Conservation (phyloP, 495 filamentous ascomycete species). For the Aspergillus hancockii region DNA sequence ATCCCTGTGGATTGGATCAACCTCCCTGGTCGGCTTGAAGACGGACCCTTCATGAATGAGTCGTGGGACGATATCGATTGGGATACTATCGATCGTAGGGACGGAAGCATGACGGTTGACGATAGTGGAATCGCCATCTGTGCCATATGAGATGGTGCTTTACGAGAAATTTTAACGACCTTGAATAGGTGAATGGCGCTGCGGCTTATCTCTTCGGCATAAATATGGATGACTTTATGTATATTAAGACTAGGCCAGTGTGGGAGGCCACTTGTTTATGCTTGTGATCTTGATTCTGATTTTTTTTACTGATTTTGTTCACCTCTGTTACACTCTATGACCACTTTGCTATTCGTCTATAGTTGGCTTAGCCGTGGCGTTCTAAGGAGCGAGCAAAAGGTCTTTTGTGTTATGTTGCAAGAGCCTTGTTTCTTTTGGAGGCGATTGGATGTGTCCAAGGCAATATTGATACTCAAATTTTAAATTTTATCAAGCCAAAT, state of each 20-base stretch:
- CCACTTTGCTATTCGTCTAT: slow-evolving; percentile 18
- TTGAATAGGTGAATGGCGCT: slow-evolving; percentile 16
- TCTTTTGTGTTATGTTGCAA: slow-evolving; percentile 8
- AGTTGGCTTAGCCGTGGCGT: slow-evolving; percentile 41
- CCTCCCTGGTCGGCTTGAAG: slow-evolving; percentile 28
- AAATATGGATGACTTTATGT: slow-evolving; percentile 24
- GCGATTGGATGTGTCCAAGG: background rate
- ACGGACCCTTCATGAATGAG: slow-evolving; percentile 23
- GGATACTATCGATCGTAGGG: slow-evolving; percentile 33
- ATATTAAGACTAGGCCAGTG: slow-evolving; percentile 16
- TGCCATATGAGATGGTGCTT: slow-evolving; percentile 24
- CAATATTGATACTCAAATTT: background rate
- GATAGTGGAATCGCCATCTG: slow-evolving; percentile 29
- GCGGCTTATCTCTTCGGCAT: slow-evolving; percentile 20
- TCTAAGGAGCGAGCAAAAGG: slow-evolving; percentile 29
- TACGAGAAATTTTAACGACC: slow-evolving; percentile 10
- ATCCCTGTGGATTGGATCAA: slow-evolving; percentile 36
- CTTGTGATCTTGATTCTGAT: slow-evolving; percentile 12
- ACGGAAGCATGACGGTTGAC: slow-evolving; percentile 24
- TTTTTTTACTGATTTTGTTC: slow-evolving; percentile 12
- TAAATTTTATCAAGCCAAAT: too few species aligned
- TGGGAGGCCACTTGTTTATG: background rate
- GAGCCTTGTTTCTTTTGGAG: background rate
- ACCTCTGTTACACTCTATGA: background rate
- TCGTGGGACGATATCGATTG: slow-evolving; percentile 36